Base-by-base conservation (phyloP, 805 yeast species). In the Myxozyma udenii region DNA sequence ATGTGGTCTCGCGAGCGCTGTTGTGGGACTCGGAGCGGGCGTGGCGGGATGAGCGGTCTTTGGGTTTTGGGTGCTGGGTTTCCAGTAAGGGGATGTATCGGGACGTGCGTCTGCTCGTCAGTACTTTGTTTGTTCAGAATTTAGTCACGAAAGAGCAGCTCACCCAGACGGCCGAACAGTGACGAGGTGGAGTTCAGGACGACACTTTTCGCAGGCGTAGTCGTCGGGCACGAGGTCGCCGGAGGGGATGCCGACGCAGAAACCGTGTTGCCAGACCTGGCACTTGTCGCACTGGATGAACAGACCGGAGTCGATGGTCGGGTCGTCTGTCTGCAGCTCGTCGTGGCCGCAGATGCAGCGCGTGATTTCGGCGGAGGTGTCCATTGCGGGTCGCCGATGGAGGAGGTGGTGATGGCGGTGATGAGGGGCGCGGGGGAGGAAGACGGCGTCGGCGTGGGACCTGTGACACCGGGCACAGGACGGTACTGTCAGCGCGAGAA, bases 261-360 rank as follows among this genome's bases (percentile, higher is more conserved):
- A 87, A 1, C 97, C 98, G 67, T 91, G 98, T 68, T 91, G 98
- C 98, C 98, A 91, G 5, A 85, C 96, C 18, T 87, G 81, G 71
- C 98, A 91, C 57, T 78, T 77, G 64, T 93, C 98, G 75, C 98
- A 93, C 70, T 93, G 98, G 56, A 93, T 86, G 22, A 95, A 90
- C 64, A 87, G 84, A 0, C 97, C 97, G 61, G 91, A 93, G 69
- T 88, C 96, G 54, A 87, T 95, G 51, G 81, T 86, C 40, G 64
- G 55, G 32, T 58, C 60, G 52, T 64, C 63, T 22, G 67, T 57
- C 51, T 67, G 71, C 23, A 72, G 68, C 54, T 78, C 82, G 41
- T 74, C 74, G 57, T 74, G 71, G 11, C 81, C 80, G 63, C 80
- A 82, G 16, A 78, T 69, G 63, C 83, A 79, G 45, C 83, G 66